Evolutionary conservation across 2,329 filamentous ascomycete genomes (phyloP).

Genomic region (Gnomoniopsis sp.): DNA sequence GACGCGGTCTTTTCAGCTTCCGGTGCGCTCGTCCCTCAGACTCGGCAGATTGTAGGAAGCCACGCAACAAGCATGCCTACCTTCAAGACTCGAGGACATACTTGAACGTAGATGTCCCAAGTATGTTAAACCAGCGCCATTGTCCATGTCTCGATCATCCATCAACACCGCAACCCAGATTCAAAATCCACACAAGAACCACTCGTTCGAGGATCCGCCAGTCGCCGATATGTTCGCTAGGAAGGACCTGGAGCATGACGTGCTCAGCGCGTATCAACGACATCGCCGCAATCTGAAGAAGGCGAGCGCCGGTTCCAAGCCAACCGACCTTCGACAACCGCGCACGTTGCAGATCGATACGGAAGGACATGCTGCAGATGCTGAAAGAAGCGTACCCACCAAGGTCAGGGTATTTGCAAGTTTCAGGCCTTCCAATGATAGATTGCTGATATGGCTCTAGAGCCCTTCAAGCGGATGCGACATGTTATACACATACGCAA

Average conservation of each 20-base stretch:
- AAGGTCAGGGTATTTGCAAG: background rate
- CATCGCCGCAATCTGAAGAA: background rate
- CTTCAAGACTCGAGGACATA: no score
- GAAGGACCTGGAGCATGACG: conserved; percentile 7
- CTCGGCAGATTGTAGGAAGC: no score
- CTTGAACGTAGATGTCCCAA: no score
- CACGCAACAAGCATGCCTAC: no score
- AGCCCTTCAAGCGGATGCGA: no score
- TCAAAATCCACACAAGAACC: no score
- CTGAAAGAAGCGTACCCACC: background rate
- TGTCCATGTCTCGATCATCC: no score
- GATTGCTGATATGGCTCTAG: background rate
- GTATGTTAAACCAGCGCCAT: no score
- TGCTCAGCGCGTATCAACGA: background rate
- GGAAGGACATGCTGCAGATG: background rate
- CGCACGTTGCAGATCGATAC: background rate
- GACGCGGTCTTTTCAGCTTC: background rate
- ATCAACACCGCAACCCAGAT: background rate
- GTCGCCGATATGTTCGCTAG: background rate
- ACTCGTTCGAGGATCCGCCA: background rate
- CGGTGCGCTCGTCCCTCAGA: no score
- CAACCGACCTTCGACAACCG: background rate
- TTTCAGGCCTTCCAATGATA: no score
- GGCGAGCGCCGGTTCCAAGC: background rate
- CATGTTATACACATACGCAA: no score